These are phyloP conservation scores for Fomitopsis pinicola DNA, from an alignment of 1,284 basidiomycete species.

Conservation along the genomic window DNA sequence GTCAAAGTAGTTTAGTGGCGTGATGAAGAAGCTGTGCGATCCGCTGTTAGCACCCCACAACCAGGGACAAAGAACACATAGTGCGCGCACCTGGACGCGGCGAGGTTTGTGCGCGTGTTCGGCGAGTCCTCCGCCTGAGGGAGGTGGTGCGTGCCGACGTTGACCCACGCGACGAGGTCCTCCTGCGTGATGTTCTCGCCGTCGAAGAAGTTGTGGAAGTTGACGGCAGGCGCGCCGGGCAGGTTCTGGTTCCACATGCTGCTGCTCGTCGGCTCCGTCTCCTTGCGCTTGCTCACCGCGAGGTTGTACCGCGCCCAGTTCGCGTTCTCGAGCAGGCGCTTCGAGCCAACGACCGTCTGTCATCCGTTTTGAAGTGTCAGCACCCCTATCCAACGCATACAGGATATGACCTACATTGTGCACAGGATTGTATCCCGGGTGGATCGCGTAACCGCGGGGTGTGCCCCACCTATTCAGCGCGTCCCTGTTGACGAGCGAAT, in stretches of 20 bases:
- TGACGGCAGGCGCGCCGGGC: constrained; percentile 51
- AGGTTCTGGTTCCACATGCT: constrained; percentile 61
- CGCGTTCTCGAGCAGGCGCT: constrained; percentile 52
- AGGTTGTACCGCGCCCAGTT: constrained; percentile 66
- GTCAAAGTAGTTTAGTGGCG: constrained; percentile 64
- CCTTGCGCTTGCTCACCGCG: constrained; percentile 53
- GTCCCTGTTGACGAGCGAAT: constrained; percentile 58
- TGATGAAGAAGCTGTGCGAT: constrained; percentile 46
- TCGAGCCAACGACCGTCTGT: constrained; percentile 54
- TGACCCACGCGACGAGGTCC: constrained; percentile 62
- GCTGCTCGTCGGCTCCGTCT: constrained; percentile 52
- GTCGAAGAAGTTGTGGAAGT: constrained; percentile 64
- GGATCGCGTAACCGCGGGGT: constrained; percentile 51
- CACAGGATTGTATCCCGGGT: constrained; percentile 49
- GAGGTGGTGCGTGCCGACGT: constrained; percentile 60
- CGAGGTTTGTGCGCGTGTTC: constrained; percentile 57
- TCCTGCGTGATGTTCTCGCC: constrained; percentile 57
- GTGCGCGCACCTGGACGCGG: constrained; percentile 43
- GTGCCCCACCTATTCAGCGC: constrained; percentile 53
- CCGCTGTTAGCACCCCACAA: background rate
- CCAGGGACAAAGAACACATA: background rate
- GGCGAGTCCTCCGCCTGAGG: constrained; percentile 59
- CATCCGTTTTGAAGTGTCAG: background rate
- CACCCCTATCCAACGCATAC: background rate
- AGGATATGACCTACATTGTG: constrained; percentile 36